These are phyloP conservation scores for Paramyrothecium sp. DNA, from an alignment of 2,329 filamentous ascomycete genomes.

Conservation along the genomic window DNA sequence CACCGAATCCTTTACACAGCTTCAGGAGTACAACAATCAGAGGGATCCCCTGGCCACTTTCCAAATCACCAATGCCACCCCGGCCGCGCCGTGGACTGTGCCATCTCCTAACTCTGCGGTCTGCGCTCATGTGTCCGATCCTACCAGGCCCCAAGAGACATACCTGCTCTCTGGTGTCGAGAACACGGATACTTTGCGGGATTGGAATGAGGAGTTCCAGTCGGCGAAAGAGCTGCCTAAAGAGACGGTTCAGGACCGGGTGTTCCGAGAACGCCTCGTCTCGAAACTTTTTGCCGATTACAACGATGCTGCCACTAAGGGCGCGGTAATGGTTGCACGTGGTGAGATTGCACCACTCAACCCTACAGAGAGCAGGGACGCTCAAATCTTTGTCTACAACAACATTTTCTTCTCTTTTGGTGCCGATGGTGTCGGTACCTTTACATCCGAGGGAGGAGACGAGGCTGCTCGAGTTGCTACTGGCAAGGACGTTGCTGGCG, in stretches of 20 bases:
- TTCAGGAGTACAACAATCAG: slow-evolving; percentile 82
- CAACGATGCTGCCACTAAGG: slow-evolving; percentile 89
- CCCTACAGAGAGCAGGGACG: slow-evolving; percentile 87
- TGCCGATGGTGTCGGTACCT: slow-evolving; percentile 94
- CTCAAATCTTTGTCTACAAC: slow-evolving; percentile 99
- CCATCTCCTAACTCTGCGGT: slow-evolving; percentile 63
- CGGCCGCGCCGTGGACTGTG: slow-evolving; percentile 89
- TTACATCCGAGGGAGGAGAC: slow-evolving; percentile 92
- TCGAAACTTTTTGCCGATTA: slow-evolving; percentile 98
- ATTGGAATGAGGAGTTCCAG: slow-evolving; percentile 99
- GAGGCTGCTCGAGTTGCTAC: slow-evolving; percentile 95
- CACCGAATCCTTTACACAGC: slow-evolving; percentile 66
- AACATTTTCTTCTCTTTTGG: slow-evolving; percentile 99
- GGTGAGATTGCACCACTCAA: slow-evolving; percentile 93
- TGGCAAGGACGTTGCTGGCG: slow-evolving; percentile 92
- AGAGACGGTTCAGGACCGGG: slow-evolving; percentile 89
- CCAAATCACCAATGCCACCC: slow-evolving; percentile 93
- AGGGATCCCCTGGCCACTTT: slow-evolving; percentile 90
- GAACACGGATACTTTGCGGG: slow-evolving; percentile 88
- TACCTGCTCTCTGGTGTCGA: slow-evolving; percentile 89
- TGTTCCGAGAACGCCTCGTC: slow-evolving; percentile 90
- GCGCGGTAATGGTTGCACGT: slow-evolving; percentile 86
- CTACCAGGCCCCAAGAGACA: slow-evolving; percentile 88
- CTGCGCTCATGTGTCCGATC: slow-evolving; percentile 74
- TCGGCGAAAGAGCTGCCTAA: slow-evolving; percentile 92